Evolutionary conservation across 257 asterid genomes (phyloP), one percentile per base, ranked within the genome.

Genomic region (Petunia axillaris): DNA sequence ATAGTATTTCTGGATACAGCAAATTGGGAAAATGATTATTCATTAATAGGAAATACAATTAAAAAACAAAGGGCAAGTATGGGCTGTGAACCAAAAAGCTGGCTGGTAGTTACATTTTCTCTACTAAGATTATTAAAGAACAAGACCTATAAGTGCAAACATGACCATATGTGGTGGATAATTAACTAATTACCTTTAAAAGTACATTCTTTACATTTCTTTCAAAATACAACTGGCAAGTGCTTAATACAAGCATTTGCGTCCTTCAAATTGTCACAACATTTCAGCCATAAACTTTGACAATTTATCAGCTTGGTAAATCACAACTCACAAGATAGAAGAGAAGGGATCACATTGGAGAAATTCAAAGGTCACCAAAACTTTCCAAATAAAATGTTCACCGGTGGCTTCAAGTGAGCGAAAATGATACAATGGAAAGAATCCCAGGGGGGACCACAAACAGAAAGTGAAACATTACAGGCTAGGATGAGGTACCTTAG

Each of bases 371-470:
- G 75, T 38, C n/a, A 41, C 75, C 39, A 43, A 54, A 7, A 4
- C 8, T 67, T 54, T 67, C 75, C 1, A 5, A 40, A 14, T 41
- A 66, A 40, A 66, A 66, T 66, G 53, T 40, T 66, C 74, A 13
- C 15, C 36, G 0, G 53, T 40, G 74, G 74, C 53, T 66, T 66
- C 74, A 50, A 66, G 74, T 41, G 9, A 44, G 57, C 2, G 41
- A 44, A 57, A 44, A 52, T 3, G 55, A 52, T 2, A 52, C 55
- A 52, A 52, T 9, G 55, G 55, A 9, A 70, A 44, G 76, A 44
- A 68, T 44, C 44, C 2, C 58, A 10, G 76, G 54, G 76, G 76
- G 54, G 76, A 71, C 77, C 77, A 71, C 62, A 71, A 48, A 50
- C 46, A 48, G 62, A 50, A 71, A 35, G 13, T 71, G 77, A 71